Base-by-base conservation (phyloP, 2,329 filamentous ascomycete species). In the Phaeosphaeriaceae sp. region DNA sequence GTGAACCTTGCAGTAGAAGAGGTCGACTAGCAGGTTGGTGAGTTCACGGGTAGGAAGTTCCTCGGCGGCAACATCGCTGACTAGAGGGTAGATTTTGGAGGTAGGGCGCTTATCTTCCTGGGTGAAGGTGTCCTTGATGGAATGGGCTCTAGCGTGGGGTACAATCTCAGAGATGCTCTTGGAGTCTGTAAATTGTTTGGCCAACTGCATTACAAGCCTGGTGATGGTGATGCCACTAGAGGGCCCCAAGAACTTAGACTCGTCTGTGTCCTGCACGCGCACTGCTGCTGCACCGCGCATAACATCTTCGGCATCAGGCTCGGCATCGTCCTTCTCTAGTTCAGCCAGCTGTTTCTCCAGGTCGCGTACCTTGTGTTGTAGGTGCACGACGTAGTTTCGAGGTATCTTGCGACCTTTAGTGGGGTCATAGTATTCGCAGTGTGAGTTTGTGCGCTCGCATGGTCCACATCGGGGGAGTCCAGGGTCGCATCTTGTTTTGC, bases 171-270 rank as follows among this genome's bases (percentile, higher is more conserved):
- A 92, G 70, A 97, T 97, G 58, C 88, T 91, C 72, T 92, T 90
- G 4, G 91, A 88, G 65, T 94, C 89, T 20, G 92, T 95, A 66
- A 93, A 96, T 56, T 92, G 88, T 76, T 96, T 97, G 44, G 93
- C 93, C 74, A 96, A 86, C 71, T 97, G 92, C 89, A 99, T 97
- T 9, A 99, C 87, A 60, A 97, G 81, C 23, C 93, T 86, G 11
- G 92, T 96, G 79, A 97, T 96, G 67, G 92, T 90, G 64, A 97
- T 96, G 51, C 93, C 94, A 71, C 93, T 97, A 40, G 92, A 96
- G 2, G 94, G 90, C 0, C 94, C 94, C 2, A 99, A 79, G 70
- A 94, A 97, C 55, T 93, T 89, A 13, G 90, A 87, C 74, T 97
- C 93, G 70, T 96, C 91, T 47, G 87, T 87, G 63, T 93, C 90